Base-by-base conservation (phyloP, 2,329 filamentous ascomycete genomes). In the Talaromyces sp. region DNA sequence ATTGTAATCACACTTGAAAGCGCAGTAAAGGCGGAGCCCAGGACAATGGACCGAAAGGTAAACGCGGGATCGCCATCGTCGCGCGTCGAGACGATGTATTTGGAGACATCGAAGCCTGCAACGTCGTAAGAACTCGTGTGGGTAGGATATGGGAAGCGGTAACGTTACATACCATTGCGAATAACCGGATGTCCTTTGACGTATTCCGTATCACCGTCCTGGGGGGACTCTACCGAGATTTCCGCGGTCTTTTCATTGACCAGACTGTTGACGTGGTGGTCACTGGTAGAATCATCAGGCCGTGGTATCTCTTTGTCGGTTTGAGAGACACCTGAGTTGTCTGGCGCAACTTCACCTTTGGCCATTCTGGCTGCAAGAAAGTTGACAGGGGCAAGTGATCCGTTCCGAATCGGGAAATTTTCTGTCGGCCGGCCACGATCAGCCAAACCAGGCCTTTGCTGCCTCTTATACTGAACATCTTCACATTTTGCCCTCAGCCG, bases 1-100 rank as follows among this genome's bases (percentile, higher is more conserved):
- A 66, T 66, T 2, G 64, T 66, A 19, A 66, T 66, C 3, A 65
- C 64, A 36, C 63, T 65, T 10, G 63, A 65, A 46, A 66, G 55
- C 2, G 63, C 63, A 8, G 62, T 65, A 36, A 66, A 65, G 11
- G 59, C 51, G 1, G 63, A 57, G 17, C 63, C 64, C 37, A 66
- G 48, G 15, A 63, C 60, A 13, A 66, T 61, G 1, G 61, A 62
- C 9, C 64, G 63, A 39, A 65, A 64, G 5, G 64, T 66, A 17
- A 66, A 57, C 1, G 64, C 43, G 25, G 63, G 58, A 48, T 66
- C 63, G 0, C 63, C 62, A 37, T 65, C 63, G 31, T 65, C 63
- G 53, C 63, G 50, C 6, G 54, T 41, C 1, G 63, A 64, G 3
- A 65, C 56, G 13, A 65, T 62, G 46, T 56, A 64, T 17, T 60